phyloP scores from a whole-genome alignment of 345 rosid genomes.

The Kernera saxatilis region DNA sequence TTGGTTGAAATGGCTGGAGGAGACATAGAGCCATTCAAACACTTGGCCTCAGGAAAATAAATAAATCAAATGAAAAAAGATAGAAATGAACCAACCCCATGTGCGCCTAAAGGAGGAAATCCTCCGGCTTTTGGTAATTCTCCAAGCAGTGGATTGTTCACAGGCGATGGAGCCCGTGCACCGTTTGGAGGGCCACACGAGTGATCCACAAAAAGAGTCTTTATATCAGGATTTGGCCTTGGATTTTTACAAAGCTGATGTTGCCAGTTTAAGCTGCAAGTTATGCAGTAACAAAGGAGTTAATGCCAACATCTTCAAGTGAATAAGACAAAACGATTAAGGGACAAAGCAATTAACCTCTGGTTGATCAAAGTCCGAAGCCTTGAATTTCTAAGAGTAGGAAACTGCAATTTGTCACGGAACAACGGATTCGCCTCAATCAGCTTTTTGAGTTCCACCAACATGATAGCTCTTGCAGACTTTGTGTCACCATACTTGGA shows the following conservation, averaged over 20 bases:
- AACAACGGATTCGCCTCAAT: conserved; percentile 96
- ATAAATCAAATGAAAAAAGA: not conserved
- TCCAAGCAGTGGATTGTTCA: conserved; percentile 77
- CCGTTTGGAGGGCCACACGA: conserved; percentile 98
- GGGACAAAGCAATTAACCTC: conserved; percentile 41
- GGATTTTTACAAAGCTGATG: conserved; percentile 97
- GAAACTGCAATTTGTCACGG: conserved; percentile 95
- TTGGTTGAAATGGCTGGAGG: conserved; percentile 87
- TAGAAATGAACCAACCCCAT: conserved; percentile 57
- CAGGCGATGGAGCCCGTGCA: conserved; percentile 94
- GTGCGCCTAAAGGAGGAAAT: conserved; percentile 91
- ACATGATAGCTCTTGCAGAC: conserved; percentile 95
- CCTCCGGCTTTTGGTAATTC: conserved; percentile 83
- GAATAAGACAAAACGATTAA: not conserved
- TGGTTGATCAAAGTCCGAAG: conserved; percentile 89
- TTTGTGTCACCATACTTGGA: conserved; percentile 98
- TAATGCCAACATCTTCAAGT: not conserved
- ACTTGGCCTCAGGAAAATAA: not conserved
- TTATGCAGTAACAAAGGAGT: conserved; percentile 2
- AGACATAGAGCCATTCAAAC: conserved; percentile 30
- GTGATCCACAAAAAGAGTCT: conserved; percentile 96
- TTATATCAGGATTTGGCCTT: conserved; percentile 96
- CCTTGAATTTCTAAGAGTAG: conserved; percentile 86
- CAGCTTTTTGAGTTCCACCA: conserved; percentile 94
- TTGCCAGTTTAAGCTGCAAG: conserved; percentile 94